Evolutionary conservation across 2,329 filamentous ascomycete species (phyloP), one percentile per base, ranked within the genome.

Genomic region (Pestalotiopsis sp.): DNA sequence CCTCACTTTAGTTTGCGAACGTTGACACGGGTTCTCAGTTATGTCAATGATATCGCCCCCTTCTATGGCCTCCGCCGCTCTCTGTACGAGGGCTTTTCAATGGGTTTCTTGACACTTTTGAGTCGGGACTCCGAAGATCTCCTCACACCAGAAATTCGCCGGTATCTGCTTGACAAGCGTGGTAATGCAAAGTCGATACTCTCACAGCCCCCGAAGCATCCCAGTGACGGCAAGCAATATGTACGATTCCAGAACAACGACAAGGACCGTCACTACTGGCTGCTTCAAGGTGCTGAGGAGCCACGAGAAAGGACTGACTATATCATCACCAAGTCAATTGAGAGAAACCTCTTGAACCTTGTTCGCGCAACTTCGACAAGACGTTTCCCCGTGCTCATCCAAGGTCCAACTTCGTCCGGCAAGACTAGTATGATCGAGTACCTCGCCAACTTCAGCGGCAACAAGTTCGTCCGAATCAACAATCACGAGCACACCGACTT

Each of bases 341-440:
- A 97, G 80, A 91, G 93, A 65, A 99, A 99, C 73, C 86, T 99
- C 72, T 89, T 98, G 73, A 99, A 99, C 75, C 83, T 99, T 36
- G 95, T 98, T 12, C 89, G 97, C 76, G 97, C 96, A 3, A 94
- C 94, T 17, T 98, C 95, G 0, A 99, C 95, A 4, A 86, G 94
- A 45, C 90, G 93, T 63, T 99, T 97, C 78, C 97, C 96, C 0
- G 93, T 99, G 63, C 86, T 99, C 11, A 92, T 99, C 23, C 96
- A 99, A 80, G 96, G 96, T 3, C 96, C 97, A 13, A 99, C 96
- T 0, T 99, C 97, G 4, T 93, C 95, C 13, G 96, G 96, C 72
- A 99, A 99, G 81, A 99, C 96, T 0, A 98, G 95, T 80, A 99
- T 99, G 96, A 97, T 99, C 57, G 95, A 98, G 80, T 98, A 97